Percentiles rank a stretch among this genome's conserved stretches.
These are phyloP conservation scores for Marchantia polymorpha DNA, from an alignment of 225 moss, liverwort and hornwort species.

Conservation along the genomic window DNA sequence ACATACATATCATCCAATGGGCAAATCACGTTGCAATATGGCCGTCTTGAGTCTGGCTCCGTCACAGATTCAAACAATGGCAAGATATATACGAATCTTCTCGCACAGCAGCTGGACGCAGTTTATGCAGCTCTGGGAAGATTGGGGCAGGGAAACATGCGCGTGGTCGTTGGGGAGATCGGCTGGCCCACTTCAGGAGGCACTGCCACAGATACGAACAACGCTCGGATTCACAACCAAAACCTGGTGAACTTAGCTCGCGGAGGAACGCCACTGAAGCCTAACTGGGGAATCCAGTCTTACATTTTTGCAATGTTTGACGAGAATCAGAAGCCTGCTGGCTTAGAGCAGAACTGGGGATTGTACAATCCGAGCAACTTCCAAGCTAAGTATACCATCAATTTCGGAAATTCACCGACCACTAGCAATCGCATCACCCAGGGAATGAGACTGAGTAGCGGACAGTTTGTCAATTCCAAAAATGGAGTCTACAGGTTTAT, in stretches of 20 bases:
- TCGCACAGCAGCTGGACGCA: conserved; percentile 7
- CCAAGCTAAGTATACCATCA: too few species aligned
- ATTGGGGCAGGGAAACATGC: neutral
- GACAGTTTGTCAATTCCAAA: too few species aligned
- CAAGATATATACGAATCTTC: conserved; percentile 1
- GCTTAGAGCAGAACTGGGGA: conserved; percentile 6
- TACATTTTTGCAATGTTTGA: conserved; percentile 2
- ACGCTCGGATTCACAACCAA: conserved; percentile 9
- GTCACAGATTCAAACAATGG: neutral
- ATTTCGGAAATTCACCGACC: too few species aligned
- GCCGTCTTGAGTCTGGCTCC: neutral
- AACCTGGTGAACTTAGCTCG: neutral
- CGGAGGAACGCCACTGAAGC: neutral
- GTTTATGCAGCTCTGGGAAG: neutral
- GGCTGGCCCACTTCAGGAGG: conserved; percentile 11
- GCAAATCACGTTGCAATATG: neutral
- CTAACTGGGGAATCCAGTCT: neutral
- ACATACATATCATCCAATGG: neutral
- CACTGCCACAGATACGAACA: neutral
- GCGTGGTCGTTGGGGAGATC: neutral
- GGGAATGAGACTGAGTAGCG: too few species aligned
- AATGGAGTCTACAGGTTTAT: too few species aligned
- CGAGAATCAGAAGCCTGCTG: neutral
- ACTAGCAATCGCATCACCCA: too few species aligned
- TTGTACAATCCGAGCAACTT: neutral